Percentiles rank a stretch among this genome's conserved stretches.
phyloP scores from a whole-genome alignment of 2,329 filamentous ascomycete genomes.

The Ophiostoma sp. region DNA sequence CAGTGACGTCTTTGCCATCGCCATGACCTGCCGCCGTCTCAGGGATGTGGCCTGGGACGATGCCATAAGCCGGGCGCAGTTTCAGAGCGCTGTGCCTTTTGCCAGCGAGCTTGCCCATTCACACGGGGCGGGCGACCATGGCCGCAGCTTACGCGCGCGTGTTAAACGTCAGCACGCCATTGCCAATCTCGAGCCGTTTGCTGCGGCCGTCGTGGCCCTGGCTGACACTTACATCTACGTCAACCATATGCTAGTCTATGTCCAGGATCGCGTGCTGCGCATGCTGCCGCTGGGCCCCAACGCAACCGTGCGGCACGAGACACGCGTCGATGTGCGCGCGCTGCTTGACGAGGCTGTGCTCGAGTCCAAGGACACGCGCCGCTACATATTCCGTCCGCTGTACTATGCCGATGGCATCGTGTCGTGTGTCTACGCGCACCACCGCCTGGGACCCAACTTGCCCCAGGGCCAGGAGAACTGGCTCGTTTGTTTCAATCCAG shows the following conservation, averaged over 20 bases:
- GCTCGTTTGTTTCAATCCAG: slow-evolving; percentile 49
- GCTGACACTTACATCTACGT: slow-evolving; percentile 50
- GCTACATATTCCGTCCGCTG: slow-evolving; percentile 49
- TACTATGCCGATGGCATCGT: slow-evolving; percentile 54
- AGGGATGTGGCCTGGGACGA: background rate
- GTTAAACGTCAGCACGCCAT: slow-evolving; percentile 58
- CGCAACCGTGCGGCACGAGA: slow-evolving; percentile 42
- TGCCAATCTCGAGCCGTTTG: slow-evolving; percentile 56
- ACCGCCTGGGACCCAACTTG: slow-evolving; percentile 26
- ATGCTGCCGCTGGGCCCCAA: slow-evolving; percentile 51
- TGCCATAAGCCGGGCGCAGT: slow-evolving; percentile 23
- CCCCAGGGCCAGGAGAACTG: slow-evolving; percentile 38
- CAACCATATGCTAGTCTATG: slow-evolving; percentile 61
- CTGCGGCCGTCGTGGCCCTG: slow-evolving; percentile 53
- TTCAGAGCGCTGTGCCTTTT: slow-evolving; percentile 2
- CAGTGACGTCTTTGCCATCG: background rate
- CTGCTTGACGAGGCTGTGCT: slow-evolving; percentile 37
- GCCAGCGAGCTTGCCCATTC: slow-evolving; percentile 9
- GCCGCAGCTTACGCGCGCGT: slow-evolving; percentile 52
- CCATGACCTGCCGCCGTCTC: background rate
- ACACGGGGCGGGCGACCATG: slow-evolving; percentile 36
- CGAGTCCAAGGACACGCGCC: slow-evolving; percentile 32
- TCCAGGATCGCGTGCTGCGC: slow-evolving; percentile 45
- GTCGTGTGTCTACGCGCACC: slow-evolving; percentile 50
- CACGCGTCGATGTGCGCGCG: slow-evolving; percentile 49